Evolutionary conservation across 2,329 filamentous ascomycete genomes (phyloP).

Genomic region (Fragosphaeria purpurea): DNA sequence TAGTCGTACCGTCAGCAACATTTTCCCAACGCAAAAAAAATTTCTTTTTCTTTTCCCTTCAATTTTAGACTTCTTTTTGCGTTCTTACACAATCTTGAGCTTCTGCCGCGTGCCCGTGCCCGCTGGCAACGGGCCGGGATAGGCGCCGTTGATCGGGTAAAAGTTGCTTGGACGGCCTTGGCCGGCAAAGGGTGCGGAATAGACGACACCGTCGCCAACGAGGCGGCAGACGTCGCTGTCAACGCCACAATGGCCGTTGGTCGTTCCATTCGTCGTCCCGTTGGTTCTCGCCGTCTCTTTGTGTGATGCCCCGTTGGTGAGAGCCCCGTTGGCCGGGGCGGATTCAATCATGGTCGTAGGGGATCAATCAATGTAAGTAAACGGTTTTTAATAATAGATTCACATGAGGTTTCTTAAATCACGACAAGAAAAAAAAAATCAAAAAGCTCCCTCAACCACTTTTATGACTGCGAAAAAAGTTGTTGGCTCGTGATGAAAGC

Average conservation of each 20-base stretch:
- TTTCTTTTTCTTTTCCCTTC: no score
- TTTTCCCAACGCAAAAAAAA: no score
- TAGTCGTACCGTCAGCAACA: not conserved
- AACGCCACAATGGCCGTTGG: not conserved
- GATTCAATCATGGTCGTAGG: no score
- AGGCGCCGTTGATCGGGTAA: not conserved
- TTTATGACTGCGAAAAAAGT: no score
- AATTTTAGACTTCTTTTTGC: not conserved
- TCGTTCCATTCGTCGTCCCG: not conserved
- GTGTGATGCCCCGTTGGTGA: not conserved
- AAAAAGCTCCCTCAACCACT: no score
- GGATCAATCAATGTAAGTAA: no score
- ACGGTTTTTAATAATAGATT: no score
- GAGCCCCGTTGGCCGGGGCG: no score
- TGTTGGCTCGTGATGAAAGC: no score
- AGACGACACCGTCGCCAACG: not conserved
- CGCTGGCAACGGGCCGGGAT: not conserved
- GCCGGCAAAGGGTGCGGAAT: not conserved
- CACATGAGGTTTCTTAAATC: not conserved
- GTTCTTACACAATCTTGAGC: not conserved
- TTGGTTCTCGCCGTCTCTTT: no score
- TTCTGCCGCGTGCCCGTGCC: not conserved
- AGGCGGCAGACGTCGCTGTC: not conserved
- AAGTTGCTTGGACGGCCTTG: constrained; percentile 1
- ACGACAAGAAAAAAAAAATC: no score